Conservation (phyloP, 768 basidiomycete species). For the Rhizopogon salebrosus region DNA sequence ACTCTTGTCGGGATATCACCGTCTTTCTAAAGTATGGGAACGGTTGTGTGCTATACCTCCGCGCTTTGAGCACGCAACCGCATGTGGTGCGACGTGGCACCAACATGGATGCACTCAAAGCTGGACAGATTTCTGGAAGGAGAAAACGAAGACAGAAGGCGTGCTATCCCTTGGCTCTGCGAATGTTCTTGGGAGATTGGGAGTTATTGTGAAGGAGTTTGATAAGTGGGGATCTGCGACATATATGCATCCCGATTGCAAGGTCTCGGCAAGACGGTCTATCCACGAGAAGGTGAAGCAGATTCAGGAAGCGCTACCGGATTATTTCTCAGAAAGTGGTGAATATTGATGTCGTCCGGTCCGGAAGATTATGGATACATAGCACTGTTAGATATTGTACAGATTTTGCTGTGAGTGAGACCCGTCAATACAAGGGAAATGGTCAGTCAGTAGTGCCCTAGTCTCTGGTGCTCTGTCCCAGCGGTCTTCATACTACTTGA, state of each 20-base stretch:
- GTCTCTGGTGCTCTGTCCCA: constrained; percentile 20
- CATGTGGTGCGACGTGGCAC: constrained; percentile 67
- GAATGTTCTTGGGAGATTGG: constrained; percentile 64
- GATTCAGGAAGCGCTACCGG: constrained; percentile 55
- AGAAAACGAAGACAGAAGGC: constrained; percentile 58
- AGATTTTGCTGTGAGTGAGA: neutral
- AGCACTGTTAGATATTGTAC: neutral
- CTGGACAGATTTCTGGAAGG: constrained; percentile 79
- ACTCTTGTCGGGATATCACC: constrained; percentile 64
- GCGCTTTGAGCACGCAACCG: constrained; percentile 57
- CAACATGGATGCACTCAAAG: constrained; percentile 67
- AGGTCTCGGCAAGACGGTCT: constrained; percentile 48
- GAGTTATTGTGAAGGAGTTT: constrained; percentile 59
- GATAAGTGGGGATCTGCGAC: constrained; percentile 67
- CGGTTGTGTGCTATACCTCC: constrained; percentile 50
- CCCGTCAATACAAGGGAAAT: neutral
- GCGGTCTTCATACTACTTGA: constrained; percentile 21
- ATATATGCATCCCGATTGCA: constrained; percentile 79
- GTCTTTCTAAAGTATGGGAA: constrained; percentile 65
- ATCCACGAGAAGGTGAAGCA: constrained; percentile 51
- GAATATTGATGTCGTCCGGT: constrained; percentile 18
- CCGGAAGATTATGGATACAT: neutral
- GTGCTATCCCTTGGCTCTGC: constrained; percentile 56
- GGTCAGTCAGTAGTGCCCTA: neutral
- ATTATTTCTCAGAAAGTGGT: constrained; percentile 48